These are phyloP conservation scores for Tephrocybe sp. DNA, from an alignment of 768 basidiomycete species.

Conservation along the genomic window DNA sequence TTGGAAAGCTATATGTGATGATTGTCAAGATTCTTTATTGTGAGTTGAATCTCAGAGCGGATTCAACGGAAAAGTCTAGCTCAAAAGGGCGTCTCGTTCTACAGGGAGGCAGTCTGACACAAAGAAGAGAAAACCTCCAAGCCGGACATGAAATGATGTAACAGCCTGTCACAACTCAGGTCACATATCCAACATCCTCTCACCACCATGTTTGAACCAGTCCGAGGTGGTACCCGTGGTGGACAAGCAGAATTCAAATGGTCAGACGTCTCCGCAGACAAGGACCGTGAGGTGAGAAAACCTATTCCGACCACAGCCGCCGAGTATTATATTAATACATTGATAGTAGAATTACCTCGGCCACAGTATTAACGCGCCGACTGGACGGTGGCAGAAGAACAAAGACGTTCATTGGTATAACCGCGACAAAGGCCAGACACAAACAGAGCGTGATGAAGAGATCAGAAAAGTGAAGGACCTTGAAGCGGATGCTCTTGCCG, in stretches of 20 bases:
- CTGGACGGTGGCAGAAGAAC: conserved; percentile 96
- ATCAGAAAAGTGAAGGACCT: conserved; percentile 81
- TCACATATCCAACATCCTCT: background rate
- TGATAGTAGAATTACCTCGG: conserved; percentile 86
- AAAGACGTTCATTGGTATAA: conserved; percentile 97
- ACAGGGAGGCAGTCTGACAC: too few species aligned
- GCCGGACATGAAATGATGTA: background rate
- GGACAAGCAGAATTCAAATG: conserved; percentile 92
- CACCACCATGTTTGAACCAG: conserved; percentile 73
- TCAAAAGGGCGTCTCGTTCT: too few species aligned
- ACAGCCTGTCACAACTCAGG: background rate
- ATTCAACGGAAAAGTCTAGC: too few species aligned
- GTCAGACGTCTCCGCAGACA: conserved; percentile 88
- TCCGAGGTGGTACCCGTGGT: conserved; percentile 88
- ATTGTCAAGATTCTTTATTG: too few species aligned
- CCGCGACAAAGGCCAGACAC: conserved; percentile 50
- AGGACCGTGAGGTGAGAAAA: conserved; percentile 85
- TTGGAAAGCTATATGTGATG: too few species aligned
- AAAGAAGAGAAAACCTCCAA: too few species aligned
- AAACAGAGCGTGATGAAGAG: conserved; percentile 64
- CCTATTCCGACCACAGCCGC: background rate
- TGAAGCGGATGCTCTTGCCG: conserved; percentile 84
- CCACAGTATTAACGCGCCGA: conserved; percentile 92
- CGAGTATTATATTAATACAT: background rate
- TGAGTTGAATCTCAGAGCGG: too few species aligned